Conservation (phyloP, 164 flowering plant genomes). For the Berberis vulgaris region DNA sequence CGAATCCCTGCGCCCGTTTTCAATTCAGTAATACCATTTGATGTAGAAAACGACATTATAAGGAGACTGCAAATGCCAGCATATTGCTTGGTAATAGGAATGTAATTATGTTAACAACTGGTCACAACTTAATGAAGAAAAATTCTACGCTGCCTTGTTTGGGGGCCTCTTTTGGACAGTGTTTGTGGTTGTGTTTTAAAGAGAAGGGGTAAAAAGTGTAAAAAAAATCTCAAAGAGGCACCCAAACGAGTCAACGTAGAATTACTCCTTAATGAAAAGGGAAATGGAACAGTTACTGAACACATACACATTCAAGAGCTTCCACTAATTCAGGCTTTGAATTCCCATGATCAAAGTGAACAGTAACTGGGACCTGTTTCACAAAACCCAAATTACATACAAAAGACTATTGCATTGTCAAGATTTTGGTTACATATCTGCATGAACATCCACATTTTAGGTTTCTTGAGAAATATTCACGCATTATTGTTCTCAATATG, state of each 20-base stretch:
- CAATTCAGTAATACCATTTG: constrained; percentile 2
- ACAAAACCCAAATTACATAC: too few relatives aligned
- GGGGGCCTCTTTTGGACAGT: too few relatives aligned
- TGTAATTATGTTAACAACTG: background rate
- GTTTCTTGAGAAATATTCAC: too few relatives aligned
- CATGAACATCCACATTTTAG: too few relatives aligned
- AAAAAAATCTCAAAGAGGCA: too few relatives aligned
- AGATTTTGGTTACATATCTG: too few relatives aligned
- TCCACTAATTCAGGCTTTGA: constrained; percentile 64
- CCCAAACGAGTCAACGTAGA: too few relatives aligned
- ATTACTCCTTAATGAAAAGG: background rate
- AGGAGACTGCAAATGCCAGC: background rate
- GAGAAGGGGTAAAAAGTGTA: too few relatives aligned
- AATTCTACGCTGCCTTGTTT: too few relatives aligned
- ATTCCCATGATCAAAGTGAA: constrained; percentile 96
- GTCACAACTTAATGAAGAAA: background rate
- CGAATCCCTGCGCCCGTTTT: constrained; percentile 58
- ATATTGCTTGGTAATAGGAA: background rate
- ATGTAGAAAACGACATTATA: background rate
- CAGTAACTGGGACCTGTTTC: constrained; percentile 92
- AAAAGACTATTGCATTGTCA: too few relatives aligned
- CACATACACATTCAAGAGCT: constrained; percentile 70
- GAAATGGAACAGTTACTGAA: background rate
- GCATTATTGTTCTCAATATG: too few relatives aligned
- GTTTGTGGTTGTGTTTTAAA: too few relatives aligned